phyloP scores from a whole-genome alignment of 1,284 basidiomycete species.

The Rhodotorula sp. region DNA sequence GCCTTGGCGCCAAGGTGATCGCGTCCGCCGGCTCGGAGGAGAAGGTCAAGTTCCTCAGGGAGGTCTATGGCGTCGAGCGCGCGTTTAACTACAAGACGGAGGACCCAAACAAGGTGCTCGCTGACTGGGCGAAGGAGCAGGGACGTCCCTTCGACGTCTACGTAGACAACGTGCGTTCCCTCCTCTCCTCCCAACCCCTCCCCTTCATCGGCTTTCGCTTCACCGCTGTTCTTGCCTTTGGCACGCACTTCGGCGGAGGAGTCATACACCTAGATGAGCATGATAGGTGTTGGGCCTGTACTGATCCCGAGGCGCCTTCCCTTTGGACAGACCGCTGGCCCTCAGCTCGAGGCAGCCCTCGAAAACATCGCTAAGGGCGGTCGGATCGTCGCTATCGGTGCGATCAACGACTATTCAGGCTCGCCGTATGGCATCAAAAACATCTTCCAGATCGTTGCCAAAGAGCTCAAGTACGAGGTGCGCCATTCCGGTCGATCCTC shows the following conservation, averaged over 20 bases:
- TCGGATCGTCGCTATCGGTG: constrained; percentile 24
- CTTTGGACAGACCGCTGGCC: constrained; percentile 17
- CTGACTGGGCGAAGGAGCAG: constrained; percentile 20
- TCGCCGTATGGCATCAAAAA: constrained; percentile 51
- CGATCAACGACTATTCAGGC: constrained; percentile 25
- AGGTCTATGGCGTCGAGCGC: constrained; percentile 72
- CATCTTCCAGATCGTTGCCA: constrained; percentile 63
- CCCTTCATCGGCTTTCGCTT: too few species aligned
- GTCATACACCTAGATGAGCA: too few species aligned
- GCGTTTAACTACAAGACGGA: constrained; percentile 54
- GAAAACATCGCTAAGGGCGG: constrained; percentile 28
- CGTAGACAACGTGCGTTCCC: constrained; percentile 34
- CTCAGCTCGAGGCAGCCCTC: constrained; percentile 39
- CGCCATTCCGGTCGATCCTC: too few species aligned
- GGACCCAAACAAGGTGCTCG: constrained; percentile 18
- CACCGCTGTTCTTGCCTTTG: too few species aligned
- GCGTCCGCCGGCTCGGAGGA: constrained; percentile 78
- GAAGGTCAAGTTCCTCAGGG: constrained; percentile 65
- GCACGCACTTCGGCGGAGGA: too few species aligned
- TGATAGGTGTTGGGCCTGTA: too few species aligned
- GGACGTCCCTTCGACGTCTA: constrained; percentile 30
- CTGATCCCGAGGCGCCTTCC: too few species aligned
- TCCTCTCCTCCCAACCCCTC: too few species aligned
- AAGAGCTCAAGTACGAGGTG: constrained; percentile 71
- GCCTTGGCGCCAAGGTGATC: constrained; percentile 65